A percentile compares a stretch with the other conserved stretches of the same genome.
Evolutionary conservation across 805 yeast species (phyloP).

Genomic region (Yarrowia porcina): DNA sequence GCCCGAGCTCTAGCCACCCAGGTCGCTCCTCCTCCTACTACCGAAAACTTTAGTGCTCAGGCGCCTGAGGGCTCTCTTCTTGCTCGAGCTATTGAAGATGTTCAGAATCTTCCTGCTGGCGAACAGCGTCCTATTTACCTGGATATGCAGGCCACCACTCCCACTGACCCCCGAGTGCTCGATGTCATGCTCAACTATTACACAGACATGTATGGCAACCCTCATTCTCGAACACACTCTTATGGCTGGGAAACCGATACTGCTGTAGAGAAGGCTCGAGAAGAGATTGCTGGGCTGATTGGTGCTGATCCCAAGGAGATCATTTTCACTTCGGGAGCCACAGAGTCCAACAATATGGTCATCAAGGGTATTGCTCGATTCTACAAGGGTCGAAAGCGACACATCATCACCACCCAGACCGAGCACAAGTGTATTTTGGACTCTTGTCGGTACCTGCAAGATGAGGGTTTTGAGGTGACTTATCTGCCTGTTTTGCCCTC

Average conservation of each 20-base stretch:
- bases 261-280: slow-evolving; percentile 85
- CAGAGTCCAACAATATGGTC: slow-evolving; percentile 94
- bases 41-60: slow-evolving; percentile 24
- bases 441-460: slow-evolving; percentile 90
- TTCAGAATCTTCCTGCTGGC: slow-evolving; percentile 34
- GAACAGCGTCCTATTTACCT: slow-evolving; percentile 77
- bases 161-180: slow-evolving; percentile 93
- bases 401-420: slow-evolving; percentile 92
- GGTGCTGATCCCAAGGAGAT: slow-evolving; percentile 96
- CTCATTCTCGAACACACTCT: slow-evolving; percentile 94
- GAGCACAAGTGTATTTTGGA: slow-evolving; percentile 99
- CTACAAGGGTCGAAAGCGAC: slow-evolving; percentile 84
- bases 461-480: slow-evolving; percentile 95
- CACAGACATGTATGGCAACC: slow-evolving; percentile 95
- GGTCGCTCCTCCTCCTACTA: slow-evolving; percentile 22
- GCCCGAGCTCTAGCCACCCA: slow-evolving; percentile 23
- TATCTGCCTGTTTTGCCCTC: slow-evolving; percentile 78
- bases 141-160: slow-evolving; percentile 98
- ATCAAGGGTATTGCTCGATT: slow-evolving; percentile 94
- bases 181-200: slow-evolving; percentile 40
- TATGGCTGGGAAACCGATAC: slow-evolving; percentile 99
- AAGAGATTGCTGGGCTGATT: slow-evolving; percentile 75
- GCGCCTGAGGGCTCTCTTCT: slow-evolving; percentile 25
- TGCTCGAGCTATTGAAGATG: slow-evolving; percentile 22
- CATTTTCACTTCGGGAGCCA: slow-evolving; percentile 95